Base-by-base conservation (phyloP, 192 early-diverging fungal genomes). In the Backusella tarrabulga region DNA sequence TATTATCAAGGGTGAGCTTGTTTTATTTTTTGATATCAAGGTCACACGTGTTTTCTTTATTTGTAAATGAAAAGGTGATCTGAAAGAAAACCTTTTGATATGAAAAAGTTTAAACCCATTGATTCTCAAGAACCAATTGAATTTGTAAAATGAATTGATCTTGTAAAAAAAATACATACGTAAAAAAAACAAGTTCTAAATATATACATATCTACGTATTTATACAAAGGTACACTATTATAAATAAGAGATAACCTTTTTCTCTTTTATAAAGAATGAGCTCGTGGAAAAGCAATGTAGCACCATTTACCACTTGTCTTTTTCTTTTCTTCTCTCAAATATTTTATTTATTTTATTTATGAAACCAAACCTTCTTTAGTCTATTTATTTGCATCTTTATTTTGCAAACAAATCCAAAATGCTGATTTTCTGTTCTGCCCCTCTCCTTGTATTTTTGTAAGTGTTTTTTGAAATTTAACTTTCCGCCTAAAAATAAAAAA, bases 21-120 rank as follows among this genome's bases (percentile, higher is more conserved):
- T 41, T 40, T 40, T 19, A n/a, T 71, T 26, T 71, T 21, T 71
- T 68, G 29, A 26, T 19, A 41, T 41, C 19, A 35, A 71, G 35
- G 69, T 71, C 69, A 71, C 69, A 71, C 69, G 40, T 71, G 69
- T 41, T 71, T 40, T 40, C 46, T 50, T 50, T 50, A 50, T 50
- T 50, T 50, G 46, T 50, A n/a, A 50, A n/a, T n/a, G 17, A 50
- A 50, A 50, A 50, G 46, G 6, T 50, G 46, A 19, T 50, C 46
- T 50, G 46, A n/a, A 50, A n/a, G 46, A 50, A 50, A 50, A n/a
- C 15, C 46, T 50, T 50, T 50, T 50, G 15, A n/a, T n/a, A 50
- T 7, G 4, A n/a, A 50, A 50, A n/a, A 50, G 46, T 50, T 50
- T n/a, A 50, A 50, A 17, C 46, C 46, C 46, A 19, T 19, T 50